Percentiles rank a stretch among this genome's conserved stretches.
phyloP scores from a whole-genome alignment of 1,139 yeast species.

The Saccharomyces hybrid region DNA sequence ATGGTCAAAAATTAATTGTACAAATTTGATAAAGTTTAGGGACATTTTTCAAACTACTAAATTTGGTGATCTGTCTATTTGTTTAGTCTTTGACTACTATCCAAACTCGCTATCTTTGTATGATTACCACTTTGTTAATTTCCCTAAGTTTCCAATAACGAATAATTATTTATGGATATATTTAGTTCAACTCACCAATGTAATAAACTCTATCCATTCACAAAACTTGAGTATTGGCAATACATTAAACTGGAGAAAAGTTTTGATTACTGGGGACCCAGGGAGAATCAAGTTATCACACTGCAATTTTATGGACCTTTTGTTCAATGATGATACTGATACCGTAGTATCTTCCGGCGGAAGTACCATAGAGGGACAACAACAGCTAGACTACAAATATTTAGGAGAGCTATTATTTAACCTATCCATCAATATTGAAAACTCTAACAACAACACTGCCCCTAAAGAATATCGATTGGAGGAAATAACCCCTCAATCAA shows the following conservation, averaged over 20 bases:
- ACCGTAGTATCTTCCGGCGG: neutral
- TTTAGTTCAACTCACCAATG: conserved; percentile 65
- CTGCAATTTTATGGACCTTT: conserved; percentile 52
- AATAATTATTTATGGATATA: conserved; percentile 71
- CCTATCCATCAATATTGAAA: conserved; percentile 43
- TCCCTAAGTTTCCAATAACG: conserved; percentile 41
- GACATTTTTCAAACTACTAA: conserved; percentile 87
- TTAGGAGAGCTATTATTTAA: conserved; percentile 56
- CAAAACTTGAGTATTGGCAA: conserved; percentile 56
- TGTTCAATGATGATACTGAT: conserved; percentile 25
- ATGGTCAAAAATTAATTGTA: conserved; percentile 46
- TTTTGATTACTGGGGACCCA: conserved; percentile 60
- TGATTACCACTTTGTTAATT: conserved; percentile 45
- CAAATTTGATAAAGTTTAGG: conserved; percentile 58
- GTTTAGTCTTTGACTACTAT: conserved; percentile 59
- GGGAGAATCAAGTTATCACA: conserved; percentile 66
- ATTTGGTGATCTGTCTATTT: conserved; percentile 68
- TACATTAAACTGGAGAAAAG: conserved; percentile 54
- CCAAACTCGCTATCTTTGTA: conserved; percentile 56
- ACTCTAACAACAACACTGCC: conserved; percentile 13
- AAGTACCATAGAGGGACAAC: conserved; percentile 33
- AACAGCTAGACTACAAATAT: conserved; percentile 46
- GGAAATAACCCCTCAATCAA: conserved; percentile 5
- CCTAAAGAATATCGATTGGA: conserved; percentile 9
- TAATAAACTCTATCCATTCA: conserved; percentile 55